A percentile compares a stretch with the other conserved stretches of the same genome.
Evolutionary conservation across 2,329 filamentous ascomycete genomes (phyloP).

Genomic region (Fusarium armeniacum): DNA sequence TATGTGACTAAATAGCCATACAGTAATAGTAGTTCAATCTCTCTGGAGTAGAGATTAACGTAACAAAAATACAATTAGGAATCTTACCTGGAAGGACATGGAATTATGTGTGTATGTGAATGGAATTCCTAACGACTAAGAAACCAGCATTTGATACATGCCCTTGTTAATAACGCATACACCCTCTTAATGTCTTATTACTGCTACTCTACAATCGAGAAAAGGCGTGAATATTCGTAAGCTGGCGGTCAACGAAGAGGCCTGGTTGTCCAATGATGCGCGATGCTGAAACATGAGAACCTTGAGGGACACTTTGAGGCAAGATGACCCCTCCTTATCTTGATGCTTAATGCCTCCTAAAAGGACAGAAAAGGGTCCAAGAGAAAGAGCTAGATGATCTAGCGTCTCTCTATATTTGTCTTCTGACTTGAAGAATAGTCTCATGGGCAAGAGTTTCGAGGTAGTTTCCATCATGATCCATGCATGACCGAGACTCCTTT

Average conservation of each 20-base stretch:
- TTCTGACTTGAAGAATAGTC: conserved; percentile 14
- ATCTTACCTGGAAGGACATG: neutral
- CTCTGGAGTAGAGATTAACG: neutral
- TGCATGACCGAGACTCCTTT: conserved; percentile 22
- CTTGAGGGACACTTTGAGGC: conserved; percentile 46
- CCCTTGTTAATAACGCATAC: conserved; percentile 12
- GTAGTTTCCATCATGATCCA: conserved; percentile 17
- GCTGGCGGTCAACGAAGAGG: conserved; percentile 35
- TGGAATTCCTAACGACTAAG: conserved; percentile 9
- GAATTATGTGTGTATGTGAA: neutral
- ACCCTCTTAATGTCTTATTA: conserved; percentile 19
- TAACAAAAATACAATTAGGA: neutral
- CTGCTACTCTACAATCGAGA: conserved; percentile 9
- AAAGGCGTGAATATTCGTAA: conserved; percentile 34
- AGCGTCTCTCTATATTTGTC: conserved; percentile 2
- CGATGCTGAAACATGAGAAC: conserved; percentile 45
- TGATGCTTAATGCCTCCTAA: neutral
- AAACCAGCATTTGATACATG: conserved; percentile 9
- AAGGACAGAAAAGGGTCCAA: conserved; percentile 4
- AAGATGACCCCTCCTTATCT: conserved; percentile 32
- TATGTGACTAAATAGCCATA: neutral
- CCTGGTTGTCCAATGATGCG: conserved; percentile 39
- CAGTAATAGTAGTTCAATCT: neutral
- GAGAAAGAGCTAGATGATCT: neutral
- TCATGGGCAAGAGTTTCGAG: neutral